Conservation (phyloP, 2,329 filamentous ascomycete species). For the Elsinoe batatas region DNA sequence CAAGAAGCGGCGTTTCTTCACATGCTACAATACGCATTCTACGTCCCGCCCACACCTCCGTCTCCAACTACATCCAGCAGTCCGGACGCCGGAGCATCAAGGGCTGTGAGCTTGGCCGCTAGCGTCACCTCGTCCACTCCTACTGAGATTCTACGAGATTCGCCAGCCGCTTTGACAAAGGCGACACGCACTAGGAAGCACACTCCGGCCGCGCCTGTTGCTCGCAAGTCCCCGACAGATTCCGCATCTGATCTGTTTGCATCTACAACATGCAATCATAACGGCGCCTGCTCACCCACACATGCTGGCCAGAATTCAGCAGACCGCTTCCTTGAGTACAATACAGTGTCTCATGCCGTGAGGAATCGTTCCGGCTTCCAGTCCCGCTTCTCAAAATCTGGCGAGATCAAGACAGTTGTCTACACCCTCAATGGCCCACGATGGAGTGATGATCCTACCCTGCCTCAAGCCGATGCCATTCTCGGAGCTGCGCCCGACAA, state of each 20-base stretch:
- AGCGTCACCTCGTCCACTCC: background rate
- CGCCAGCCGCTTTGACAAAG: background rate
- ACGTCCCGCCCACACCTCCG: background rate
- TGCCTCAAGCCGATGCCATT: background rate
- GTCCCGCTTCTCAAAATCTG: background rate
- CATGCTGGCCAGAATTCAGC: constrained; percentile 14
- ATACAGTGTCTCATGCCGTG: constrained; percentile 16
- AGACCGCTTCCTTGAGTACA: constrained; percentile 20
- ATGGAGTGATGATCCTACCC: background rate
- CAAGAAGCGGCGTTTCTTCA: background rate
- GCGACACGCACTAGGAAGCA: background rate
- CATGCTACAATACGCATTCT: constrained; percentile 5
- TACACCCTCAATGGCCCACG: constrained; percentile 15
- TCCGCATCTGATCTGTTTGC: background rate
- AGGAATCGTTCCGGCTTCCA: constrained; percentile 14
- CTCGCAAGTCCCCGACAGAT: background rate
- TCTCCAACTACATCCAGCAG: background rate
- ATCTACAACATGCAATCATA: too few relatives aligned
- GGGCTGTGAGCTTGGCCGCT: background rate
- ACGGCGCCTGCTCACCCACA: background rate
- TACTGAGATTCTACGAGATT: background rate
- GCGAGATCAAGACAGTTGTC: constrained; percentile 16
- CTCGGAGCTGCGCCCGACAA: background rate
- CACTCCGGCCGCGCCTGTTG: background rate
- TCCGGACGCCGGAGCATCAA: background rate